Evolutionary conservation across 495 filamentous ascomycete species (phyloP), one percentile per base, ranked within the genome.

Genomic region (Penicillium pancosmium): DNA sequence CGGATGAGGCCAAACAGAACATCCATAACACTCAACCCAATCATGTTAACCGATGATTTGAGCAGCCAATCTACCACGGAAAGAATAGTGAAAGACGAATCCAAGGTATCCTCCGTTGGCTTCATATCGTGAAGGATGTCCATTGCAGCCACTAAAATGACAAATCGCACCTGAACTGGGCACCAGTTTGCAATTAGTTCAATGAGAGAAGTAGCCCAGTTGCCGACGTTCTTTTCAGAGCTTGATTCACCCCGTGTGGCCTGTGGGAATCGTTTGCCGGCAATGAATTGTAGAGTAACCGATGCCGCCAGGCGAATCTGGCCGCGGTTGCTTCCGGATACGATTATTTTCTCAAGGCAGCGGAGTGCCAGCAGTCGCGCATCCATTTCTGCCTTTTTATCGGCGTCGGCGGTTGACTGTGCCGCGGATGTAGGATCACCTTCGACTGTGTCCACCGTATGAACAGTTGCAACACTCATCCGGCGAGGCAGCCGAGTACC

Each of bases 21-120:
- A 68, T 97, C 93, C 82, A 96, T 97, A 21, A 96, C 88, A 65
- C 91, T 96, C 41, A 97, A 79, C 2, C 93, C 93, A 57, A 97
- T 96, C 72, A 97, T 84, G 69, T 96, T 97, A 64, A 96, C 86
- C 31, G 91, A 84, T 0, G 92, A 96, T 55, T 87, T 86, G 41
- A 97, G 74, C n/a, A 96, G 78, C 55, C 88, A 90, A 55, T 86
- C 86, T 44, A 95, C 82, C 64, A 95, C 84, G 50, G 84, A 87
- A 1, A 87, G 82, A 44, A 95, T 73, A 15, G 91, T 84, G 27
- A 89, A 80, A 68, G 93, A 86, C 40, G 87, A 84, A 16, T 82
- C 79, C 50, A 95, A 60, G 18, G 85, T 83, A 10, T 87, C 81
- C 66, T 91, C 88, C 13, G 75, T 80, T 12, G 91, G 74, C 3